Conservation (phyloP, 805 yeast genomes). For the Saccharomycopsis olivae region DNA sequence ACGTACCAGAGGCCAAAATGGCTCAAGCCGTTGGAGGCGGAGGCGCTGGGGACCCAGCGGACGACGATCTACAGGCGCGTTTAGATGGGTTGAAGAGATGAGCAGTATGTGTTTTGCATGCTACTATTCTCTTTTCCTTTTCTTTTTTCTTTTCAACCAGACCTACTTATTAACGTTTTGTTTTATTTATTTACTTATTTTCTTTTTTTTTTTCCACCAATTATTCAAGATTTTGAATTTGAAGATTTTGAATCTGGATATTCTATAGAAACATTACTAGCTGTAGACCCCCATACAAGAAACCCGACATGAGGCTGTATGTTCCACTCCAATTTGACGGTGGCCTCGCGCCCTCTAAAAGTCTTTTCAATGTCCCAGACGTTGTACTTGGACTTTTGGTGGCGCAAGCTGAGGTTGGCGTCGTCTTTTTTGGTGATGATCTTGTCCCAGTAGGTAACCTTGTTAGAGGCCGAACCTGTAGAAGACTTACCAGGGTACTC, state of each 20-base stretch:
- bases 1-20: conserved; percentile 26
- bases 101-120: background rate
- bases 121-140: background rate
- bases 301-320: conserved; percentile 88
- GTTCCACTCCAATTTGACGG: conserved; percentile 73
- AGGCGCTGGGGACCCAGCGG: too few species aligned
- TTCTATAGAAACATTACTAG: conserved; percentile 6
- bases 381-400: conserved; percentile 61
- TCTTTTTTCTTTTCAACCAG: background rate
- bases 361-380: conserved; percentile 73
- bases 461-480: conserved; percentile 37
- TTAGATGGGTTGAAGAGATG: conserved; percentile 62
- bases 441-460: conserved; percentile 85
- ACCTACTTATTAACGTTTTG: background rate
- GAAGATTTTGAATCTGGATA: conserved; percentile 1
- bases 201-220: background rate
- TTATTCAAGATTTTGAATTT: background rate
- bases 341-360: conserved; percentile 52
- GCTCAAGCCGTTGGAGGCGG: conserved; percentile 45
- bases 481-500: conserved; percentile 44
- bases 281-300: conserved; percentile 53
- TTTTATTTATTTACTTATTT: background rate
- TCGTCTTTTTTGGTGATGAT: conserved; percentile 51
- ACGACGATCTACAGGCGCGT: conserved; percentile 80
- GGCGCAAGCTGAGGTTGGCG: conserved; percentile 44